phyloP scores from a whole-genome alignment of 2,329 filamentous ascomycete species.

The Ophiocordyceps sinensis region DNA sequence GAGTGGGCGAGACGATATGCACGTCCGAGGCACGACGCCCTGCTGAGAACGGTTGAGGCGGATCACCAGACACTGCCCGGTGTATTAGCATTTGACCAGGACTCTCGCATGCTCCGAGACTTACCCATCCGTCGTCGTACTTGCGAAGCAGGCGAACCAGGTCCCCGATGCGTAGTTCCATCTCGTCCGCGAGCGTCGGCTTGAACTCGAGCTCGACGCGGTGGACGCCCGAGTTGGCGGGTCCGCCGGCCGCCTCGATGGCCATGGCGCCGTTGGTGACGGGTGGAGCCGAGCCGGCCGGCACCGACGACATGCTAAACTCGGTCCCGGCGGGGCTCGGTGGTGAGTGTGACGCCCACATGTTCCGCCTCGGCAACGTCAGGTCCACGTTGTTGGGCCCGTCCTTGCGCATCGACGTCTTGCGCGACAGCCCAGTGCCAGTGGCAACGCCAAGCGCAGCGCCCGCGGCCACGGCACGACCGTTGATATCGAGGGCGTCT shows the following conservation, averaged over 20 bases:
- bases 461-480: conserved; percentile 12
- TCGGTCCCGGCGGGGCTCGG: conserved; percentile 50
- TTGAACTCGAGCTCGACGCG: conserved; percentile 90
- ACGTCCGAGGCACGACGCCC: conserved; percentile 87
- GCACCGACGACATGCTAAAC: conserved; percentile 41
- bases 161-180: conserved; percentile 67
- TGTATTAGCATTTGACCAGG: not conserved
- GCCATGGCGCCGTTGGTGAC: conserved; percentile 32
- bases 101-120: conserved; percentile 12
- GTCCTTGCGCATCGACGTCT: conserved; percentile 41
- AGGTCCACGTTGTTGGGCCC: conserved; percentile 38
- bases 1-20: conserved; percentile 79
- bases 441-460: conserved; percentile 17
- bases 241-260: conserved; percentile 48
- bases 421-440: conserved; percentile 25
- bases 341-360: conserved; percentile 18
- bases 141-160: conserved; percentile 83
- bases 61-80: conserved; percentile 60
- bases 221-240: conserved; percentile 54
- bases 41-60: conserved; percentile 81
- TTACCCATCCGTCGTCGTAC: conserved; percentile 97
- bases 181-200: conserved; percentile 83
- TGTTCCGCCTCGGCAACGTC: conserved; percentile 25
- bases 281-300: conserved; percentile 28
- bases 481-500: too few relatives aligned